Evolutionary conservation across 257 asterid genomes (phyloP).

Genomic region (Gentiana macrophylla): DNA sequence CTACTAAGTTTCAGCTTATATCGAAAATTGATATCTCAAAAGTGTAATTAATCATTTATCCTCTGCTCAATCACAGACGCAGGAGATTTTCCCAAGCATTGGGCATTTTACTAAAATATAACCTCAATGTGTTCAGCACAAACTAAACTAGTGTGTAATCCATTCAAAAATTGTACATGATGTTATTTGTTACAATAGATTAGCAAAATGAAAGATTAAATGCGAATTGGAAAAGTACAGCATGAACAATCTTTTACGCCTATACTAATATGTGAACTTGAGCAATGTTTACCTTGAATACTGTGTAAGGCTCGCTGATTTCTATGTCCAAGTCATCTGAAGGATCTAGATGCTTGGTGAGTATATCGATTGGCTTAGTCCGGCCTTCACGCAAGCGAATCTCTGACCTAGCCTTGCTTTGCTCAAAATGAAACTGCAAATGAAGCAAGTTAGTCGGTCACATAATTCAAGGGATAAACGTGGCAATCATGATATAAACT

Average conservation of each 20-base stretch:
- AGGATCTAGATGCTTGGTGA: conserved; percentile 71
- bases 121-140: not conserved
- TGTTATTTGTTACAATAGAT: not conserved
- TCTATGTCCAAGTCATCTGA: conserved; percentile 60
- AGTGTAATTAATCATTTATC: too few relatives aligned
- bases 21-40: too few relatives aligned
- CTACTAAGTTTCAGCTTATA: too few relatives aligned
- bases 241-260: conserved; percentile 15
- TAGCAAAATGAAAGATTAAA: not conserved
- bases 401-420: conserved; percentile 77
- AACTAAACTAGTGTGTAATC: too few relatives aligned
- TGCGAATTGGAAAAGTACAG: not conserved
- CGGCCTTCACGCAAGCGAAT: conserved; percentile 87
- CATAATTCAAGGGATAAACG: too few relatives aligned
- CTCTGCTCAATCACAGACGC: too few relatives aligned
- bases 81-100: too few relatives aligned
- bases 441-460: too few relatives aligned
- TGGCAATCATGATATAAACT: too few relatives aligned
- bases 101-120: too few relatives aligned
- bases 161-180: too few relatives aligned
- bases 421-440: conserved; percentile 68
- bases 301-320: conserved; percentile 74
- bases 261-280: too few relatives aligned
- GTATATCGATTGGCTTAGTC: conserved; percentile 75
- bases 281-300: conserved; percentile 28